These are phyloP conservation scores for Lupinus albus DNA, from an alignment of 306 rosid genomes.

Conservation along the genomic window DNA sequence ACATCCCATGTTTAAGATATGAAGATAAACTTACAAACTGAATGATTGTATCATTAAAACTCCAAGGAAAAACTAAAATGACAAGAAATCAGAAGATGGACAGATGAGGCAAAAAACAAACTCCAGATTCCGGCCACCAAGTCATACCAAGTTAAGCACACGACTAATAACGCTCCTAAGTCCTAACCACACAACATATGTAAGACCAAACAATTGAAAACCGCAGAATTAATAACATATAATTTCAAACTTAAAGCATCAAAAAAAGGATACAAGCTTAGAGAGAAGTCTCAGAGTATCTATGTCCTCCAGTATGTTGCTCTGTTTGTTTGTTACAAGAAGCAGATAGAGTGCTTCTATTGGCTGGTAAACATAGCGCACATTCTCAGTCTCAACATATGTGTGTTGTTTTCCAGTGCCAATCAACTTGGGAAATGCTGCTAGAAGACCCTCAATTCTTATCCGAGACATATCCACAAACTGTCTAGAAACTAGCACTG, in stretches of 20 bases:
- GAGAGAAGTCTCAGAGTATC: conserved; percentile 91
- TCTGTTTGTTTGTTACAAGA: conserved; percentile 92
- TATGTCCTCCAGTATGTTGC: conserved; percentile 94
- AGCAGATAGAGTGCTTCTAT: conserved; percentile 90
- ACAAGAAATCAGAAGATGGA: no score
- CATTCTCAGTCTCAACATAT: conserved; percentile 91
- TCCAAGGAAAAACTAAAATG: neutral
- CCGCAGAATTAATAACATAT: conserved; percentile 11
- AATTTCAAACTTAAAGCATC: conserved; percentile 29
- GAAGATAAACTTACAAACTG: neutral
- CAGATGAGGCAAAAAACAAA: neutral
- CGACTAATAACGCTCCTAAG: conserved; percentile 14
- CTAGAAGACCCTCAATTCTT: conserved; percentile 97
- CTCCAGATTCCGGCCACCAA: conserved; percentile 13
- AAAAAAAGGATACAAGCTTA: conserved; percentile 84
- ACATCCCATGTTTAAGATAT: conserved; percentile 14
- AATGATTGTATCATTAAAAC: conserved; percentile 8
- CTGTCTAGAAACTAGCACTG: conserved; percentile 96
- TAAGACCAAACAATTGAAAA: conserved; percentile 29
- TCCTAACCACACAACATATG: conserved; percentile 4
- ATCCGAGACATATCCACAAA: conserved; percentile 89
- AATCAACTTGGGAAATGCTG: conserved; percentile 93
- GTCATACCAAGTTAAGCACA: conserved; percentile 25
- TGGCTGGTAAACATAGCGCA: conserved; percentile 97
- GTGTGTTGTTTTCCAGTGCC: conserved; percentile 98